Evolutionary conservation across 768 basidiomycete species (phyloP).

Genomic region (Tubosaeta brunneosetosa): DNA sequence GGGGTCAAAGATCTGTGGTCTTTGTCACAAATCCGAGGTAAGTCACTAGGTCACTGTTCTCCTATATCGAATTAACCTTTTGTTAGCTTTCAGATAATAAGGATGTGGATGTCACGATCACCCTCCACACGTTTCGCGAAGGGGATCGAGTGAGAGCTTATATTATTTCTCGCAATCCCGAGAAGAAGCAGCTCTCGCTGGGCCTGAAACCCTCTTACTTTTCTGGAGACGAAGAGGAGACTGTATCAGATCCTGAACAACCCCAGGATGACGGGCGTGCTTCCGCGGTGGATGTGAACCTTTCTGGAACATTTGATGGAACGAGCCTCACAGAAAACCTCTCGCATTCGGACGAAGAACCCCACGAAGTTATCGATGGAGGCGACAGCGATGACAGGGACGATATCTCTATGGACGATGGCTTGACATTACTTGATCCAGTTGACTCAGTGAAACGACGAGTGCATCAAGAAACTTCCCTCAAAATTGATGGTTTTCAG

Average conservation of each 20-base stretch:
- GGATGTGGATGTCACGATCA: constrained; percentile 71
- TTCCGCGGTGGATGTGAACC: constrained; percentile 27
- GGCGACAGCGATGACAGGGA: constrained; percentile 17
- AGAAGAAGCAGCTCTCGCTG: constrained; percentile 77
- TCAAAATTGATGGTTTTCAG: constrained; percentile 63
- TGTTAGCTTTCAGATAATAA: constrained; percentile 81
- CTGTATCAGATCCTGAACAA: constrained; percentile 28
- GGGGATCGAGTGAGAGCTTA: constrained; percentile 83
- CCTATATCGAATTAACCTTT: not conserved
- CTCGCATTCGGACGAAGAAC: constrained; percentile 15
- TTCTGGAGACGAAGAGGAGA: constrained; percentile 49
- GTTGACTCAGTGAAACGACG: not conserved
- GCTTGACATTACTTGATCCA: not conserved
- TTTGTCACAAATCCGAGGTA: constrained; percentile 94
- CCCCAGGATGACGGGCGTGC: constrained; percentile 26
- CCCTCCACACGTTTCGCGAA: constrained; percentile 77
- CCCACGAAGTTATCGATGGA: constrained; percentile 9
- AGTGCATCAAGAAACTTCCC: constrained; percentile 19
- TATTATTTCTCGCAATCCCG: constrained; percentile 66
- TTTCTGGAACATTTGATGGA: constrained; percentile 21
- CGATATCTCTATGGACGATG: constrained; percentile 18
- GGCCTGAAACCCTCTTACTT: constrained; percentile 89
- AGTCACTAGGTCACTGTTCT: constrained; percentile 11
- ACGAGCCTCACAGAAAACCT: constrained; percentile 10
- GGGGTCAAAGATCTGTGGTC: constrained; percentile 77